Conservation (phyloP, 2,329 filamentous ascomycete species). For the Hypomyces rosellus region DNA sequence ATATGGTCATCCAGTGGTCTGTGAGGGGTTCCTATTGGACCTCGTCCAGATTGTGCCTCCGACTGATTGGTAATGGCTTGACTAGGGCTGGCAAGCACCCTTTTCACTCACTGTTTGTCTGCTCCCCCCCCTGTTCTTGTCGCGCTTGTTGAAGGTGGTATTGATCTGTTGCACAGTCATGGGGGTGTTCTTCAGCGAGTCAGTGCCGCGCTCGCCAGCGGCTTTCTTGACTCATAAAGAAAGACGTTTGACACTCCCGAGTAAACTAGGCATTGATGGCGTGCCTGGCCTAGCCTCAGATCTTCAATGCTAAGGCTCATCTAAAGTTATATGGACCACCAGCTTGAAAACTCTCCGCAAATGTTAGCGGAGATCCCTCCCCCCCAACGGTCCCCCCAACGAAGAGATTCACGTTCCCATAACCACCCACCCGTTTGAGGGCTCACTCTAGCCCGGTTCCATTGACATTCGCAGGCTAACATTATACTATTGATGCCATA, state of each 20-base stretch:
- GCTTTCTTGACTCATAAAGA: not conserved
- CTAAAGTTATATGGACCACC: too few relatives aligned
- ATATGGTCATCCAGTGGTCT: conserved; percentile 10
- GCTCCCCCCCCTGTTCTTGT: not conserved
- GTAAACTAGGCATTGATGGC: not conserved
- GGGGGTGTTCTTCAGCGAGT: not conserved
- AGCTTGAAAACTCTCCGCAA: too few relatives aligned
- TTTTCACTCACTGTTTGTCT: conserved; percentile 5
- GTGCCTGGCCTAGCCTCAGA: not conserved
- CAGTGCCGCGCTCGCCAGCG: not conserved
- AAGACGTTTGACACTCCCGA: not conserved
- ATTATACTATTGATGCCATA: too few relatives aligned
- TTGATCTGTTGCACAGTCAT: not conserved
- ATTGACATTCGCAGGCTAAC: too few relatives aligned
- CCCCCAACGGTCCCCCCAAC: too few relatives aligned
- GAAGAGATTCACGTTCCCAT: too few relatives aligned
- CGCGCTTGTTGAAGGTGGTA: not conserved
- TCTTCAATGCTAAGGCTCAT: not conserved
- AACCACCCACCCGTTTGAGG: too few relatives aligned
- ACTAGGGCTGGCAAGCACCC: not conserved
- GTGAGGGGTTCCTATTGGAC: conserved; percentile 9
- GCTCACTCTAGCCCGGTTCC: too few relatives aligned
- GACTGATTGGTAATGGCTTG: conserved; percentile 10
- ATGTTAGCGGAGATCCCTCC: too few relatives aligned
- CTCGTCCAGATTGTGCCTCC: conserved; percentile 7